Evolutionary conservation across 2,329 filamentous ascomycete species (phyloP), one percentile per base, ranked within the genome.

Genomic region (Diaporthe aspalathi): DNA sequence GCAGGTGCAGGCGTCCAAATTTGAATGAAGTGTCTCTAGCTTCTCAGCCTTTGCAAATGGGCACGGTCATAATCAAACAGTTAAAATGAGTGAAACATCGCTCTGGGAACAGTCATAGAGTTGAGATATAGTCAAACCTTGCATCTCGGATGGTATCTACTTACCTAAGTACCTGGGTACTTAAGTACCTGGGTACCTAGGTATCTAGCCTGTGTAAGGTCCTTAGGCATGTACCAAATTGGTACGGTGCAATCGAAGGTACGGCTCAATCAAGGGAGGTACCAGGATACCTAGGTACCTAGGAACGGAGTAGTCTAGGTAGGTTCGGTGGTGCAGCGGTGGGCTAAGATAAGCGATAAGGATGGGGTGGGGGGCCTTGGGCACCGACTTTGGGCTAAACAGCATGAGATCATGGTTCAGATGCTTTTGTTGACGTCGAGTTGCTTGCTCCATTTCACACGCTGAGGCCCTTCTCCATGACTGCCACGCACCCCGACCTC

Each of bases 331-430:
- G 29, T 38, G 20, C 12, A 35, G 60, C n/a, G 5, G 43, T 35
- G 40, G 2, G 2, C 60, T 49, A 63, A 63, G 60, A 63, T 63
- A 63, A 49, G 60, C 56, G 56, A 63, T 63, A 49, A 63, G 57
- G 14, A 24, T 20, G 24, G 32, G 35, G n/a, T 40, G 32, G 35
- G n/a, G 35, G 11, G 57, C 6, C 43, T 43, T 49, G 43, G 60
- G 29, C 60, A 63, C 35, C 60, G 49, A 49, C 27, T 45, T 27
- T 6, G 32, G 17, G 32, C n/a, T 22, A 49, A 63, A 63, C 43
- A 63, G 43, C 22, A 17, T 63, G 38, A 63, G 57, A 63, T 63
- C 24, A 63, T 49, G 17, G 38, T 35, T 49, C 20, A 49, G 20
- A 22, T 35, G 43, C 27, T 11, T 9, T 24, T 63, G 60, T 63